Evolutionary conservation across 2,329 filamentous ascomycete species (phyloP), one percentile per base, ranked within the genome.

Genomic region (Colletotrichum sp.): DNA sequence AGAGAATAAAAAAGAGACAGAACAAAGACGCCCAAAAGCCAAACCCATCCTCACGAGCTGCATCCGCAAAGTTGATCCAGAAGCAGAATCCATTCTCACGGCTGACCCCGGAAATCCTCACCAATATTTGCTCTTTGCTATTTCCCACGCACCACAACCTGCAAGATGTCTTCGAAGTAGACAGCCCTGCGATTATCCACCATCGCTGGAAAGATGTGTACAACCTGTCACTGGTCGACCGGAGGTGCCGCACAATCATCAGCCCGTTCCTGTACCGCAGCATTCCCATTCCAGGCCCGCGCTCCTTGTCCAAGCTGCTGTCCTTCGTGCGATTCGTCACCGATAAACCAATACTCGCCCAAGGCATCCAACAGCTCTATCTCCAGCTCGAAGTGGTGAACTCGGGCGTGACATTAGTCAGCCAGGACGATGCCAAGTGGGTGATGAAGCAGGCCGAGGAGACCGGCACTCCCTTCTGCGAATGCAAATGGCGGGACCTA

Each of bases 321-420:
- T 52, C 43, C n/a, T 52, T 52, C 43, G n/a, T 52, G 10, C 43
- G 43, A 0, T 52, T 52, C n/a, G 10, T 52, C 0, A 52, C 43
- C 10, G 43, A 21, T 2, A 13, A 21, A 7, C 43, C 43, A 4
- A 7, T 1, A 13, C 2, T 52, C 6, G 43, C 43, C 10, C 43
- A 52, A 21, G 43, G 43, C 3, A 52, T 21, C n/a, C 1, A 21
- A 2, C 43, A 52, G n/a, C 43, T 52, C n/a, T 52, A 52, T 3
- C 43, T 52, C 4, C 43, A 52, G 43, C 43, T 52, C 43, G 43
- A 52, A 21, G 43, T 52, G 10, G 43, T 21, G 10, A 52, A 52
- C 10, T 21, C 43, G 0, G 43, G 43, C n/a, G 43, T 52, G 10
- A 21, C 10, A 3, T 0, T 4, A 0, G 0, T 52, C 43, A 21